Evolutionary conservation across 768 basidiomycete genomes (phyloP).

Genomic region (Obba rivulosa): DNA sequence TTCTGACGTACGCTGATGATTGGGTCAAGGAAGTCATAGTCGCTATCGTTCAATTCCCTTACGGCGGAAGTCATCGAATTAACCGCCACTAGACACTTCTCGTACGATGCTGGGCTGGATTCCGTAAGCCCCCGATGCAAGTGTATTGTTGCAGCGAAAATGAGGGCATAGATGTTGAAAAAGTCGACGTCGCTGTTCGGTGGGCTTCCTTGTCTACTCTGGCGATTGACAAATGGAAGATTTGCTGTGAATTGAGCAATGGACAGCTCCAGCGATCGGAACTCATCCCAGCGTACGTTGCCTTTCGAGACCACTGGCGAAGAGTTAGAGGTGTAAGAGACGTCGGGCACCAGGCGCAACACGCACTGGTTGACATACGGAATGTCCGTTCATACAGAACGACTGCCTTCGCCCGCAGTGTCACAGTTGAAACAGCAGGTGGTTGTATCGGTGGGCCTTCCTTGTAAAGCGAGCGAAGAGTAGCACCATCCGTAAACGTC

Average conservation of each 20-base stretch:
- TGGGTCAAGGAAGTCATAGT: conserved; percentile 51
- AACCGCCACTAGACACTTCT: conserved; percentile 39
- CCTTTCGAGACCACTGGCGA: conserved; percentile 21
- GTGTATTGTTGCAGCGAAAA: conserved; percentile 46
- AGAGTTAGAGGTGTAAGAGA: conserved; percentile 3
- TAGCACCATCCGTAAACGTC: neutral
- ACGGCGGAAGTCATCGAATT: conserved; percentile 40
- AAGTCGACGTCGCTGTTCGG: conserved; percentile 34
- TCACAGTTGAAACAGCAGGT: conserved; percentile 2
- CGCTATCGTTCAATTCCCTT: conserved; percentile 40
- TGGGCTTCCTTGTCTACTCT: conserved; percentile 23
- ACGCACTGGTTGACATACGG: conserved; percentile 37
- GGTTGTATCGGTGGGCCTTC: neutral
- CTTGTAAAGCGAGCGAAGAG: neutral
- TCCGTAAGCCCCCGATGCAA: conserved; percentile 39
- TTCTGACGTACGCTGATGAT: conserved; percentile 42
- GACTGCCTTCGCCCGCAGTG: conserved; percentile 46
- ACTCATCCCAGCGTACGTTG: conserved; percentile 31
- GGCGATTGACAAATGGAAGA: conserved; percentile 34
- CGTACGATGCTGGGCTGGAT: conserved; percentile 20
- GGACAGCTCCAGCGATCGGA: conserved; percentile 39
- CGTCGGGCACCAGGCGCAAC: neutral
- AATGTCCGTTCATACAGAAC: conserved; percentile 50
- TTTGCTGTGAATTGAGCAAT: conserved; percentile 38
- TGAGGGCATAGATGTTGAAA: conserved; percentile 43